Evolutionary conservation across 768 basidiomycete genomes (phyloP).

Genomic region (Wakefieldia striispora): DNA sequence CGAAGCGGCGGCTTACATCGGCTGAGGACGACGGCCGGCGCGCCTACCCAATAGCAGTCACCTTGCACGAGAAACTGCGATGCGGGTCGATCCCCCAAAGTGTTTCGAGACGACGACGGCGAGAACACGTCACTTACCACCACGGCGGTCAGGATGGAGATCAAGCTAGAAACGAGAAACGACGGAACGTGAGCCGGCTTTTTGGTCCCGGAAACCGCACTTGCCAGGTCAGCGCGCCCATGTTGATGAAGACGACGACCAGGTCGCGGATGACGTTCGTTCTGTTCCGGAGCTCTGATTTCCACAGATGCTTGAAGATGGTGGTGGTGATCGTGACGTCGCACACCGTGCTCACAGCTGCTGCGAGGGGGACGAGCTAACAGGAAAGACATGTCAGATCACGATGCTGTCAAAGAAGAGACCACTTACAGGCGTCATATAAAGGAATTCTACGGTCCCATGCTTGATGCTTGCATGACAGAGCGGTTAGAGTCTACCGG

Average conservation of each 20-base stretch:
- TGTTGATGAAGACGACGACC: slow-evolving; percentile 13
- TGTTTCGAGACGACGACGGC: too few species aligned
- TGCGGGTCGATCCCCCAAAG: background rate
- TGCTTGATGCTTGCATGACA: background rate
- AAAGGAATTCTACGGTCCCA: slow-evolving; percentile 5
- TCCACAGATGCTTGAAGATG: slow-evolving; percentile 12
- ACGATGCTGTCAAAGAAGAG: too few species aligned
- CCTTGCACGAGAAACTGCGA: slow-evolving; percentile 8
- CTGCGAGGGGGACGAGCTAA: slow-evolving; percentile 8
- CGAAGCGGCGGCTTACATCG: slow-evolving; percentile 7
- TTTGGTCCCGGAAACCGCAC: too few species aligned
- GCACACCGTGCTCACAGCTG: slow-evolving; percentile 7
- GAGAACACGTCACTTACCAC: background rate
- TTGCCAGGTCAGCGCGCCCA: slow-evolving; percentile 16
- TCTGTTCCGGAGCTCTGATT: slow-evolving; percentile 7
- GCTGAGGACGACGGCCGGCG: slow-evolving; percentile 6
- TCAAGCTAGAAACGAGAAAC: slow-evolving; percentile 10
- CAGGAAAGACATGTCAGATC: background rate
- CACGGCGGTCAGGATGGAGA: slow-evolving; percentile 4
- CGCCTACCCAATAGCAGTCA: slow-evolving; percentile 9
- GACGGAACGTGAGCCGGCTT: too few species aligned
- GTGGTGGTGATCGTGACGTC: slow-evolving; percentile 11
- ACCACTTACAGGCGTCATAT: slow-evolving; percentile 6
- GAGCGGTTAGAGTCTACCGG: background rate
- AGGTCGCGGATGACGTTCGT: slow-evolving; percentile 5